Percentiles rank a stretch among this genome's conserved stretches.
These are phyloP conservation scores for Calocybe cyanea DNA, from an alignment of 768 basidiomycete species.

Conservation along the genomic window DNA sequence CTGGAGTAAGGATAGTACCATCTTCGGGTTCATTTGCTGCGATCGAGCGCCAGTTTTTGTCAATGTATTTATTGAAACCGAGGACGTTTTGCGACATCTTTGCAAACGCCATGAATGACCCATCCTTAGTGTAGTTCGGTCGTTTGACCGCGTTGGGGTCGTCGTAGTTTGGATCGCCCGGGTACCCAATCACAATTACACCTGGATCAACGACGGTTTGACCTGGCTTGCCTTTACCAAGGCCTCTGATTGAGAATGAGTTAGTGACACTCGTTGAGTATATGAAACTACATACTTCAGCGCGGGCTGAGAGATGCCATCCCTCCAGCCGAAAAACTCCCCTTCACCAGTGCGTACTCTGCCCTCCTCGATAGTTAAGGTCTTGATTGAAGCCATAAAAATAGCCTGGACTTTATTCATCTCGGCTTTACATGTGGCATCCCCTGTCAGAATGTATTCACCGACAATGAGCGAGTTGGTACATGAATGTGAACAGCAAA, in stretches of 20 bases:
- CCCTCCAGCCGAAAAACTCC: too few relatives aligned
- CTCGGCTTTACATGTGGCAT: too few relatives aligned
- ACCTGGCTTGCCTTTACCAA: conserved; percentile 16
- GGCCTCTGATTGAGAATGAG: conserved; percentile 6
- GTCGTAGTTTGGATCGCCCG: conserved; percentile 24
- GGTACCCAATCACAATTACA: conserved; percentile 30
- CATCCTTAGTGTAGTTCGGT: conserved; percentile 29
- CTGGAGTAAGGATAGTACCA: conserved; percentile 11
- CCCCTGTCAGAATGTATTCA: too few relatives aligned
- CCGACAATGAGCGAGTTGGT: too few relatives aligned
- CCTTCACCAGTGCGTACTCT: too few relatives aligned
- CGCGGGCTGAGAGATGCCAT: too few relatives aligned
- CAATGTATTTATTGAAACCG: conserved; percentile 20
- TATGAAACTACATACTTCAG: too few relatives aligned
- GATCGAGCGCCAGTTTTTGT: conserved; percentile 5
- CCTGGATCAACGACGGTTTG: conserved; percentile 25
- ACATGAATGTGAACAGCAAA: too few relatives aligned
- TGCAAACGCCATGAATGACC: conserved; percentile 31
- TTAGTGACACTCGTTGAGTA: too few relatives aligned
- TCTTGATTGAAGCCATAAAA: too few relatives aligned
- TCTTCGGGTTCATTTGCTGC: not conserved
- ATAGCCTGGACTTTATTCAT: too few relatives aligned
- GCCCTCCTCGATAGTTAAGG: too few relatives aligned
- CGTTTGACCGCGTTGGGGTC: conserved; percentile 11
- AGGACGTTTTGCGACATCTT: conserved; percentile 29